Evolutionary conservation across 2,329 filamentous ascomycete genomes (phyloP).

Genomic region (Talaromyces rugulosus): DNA sequence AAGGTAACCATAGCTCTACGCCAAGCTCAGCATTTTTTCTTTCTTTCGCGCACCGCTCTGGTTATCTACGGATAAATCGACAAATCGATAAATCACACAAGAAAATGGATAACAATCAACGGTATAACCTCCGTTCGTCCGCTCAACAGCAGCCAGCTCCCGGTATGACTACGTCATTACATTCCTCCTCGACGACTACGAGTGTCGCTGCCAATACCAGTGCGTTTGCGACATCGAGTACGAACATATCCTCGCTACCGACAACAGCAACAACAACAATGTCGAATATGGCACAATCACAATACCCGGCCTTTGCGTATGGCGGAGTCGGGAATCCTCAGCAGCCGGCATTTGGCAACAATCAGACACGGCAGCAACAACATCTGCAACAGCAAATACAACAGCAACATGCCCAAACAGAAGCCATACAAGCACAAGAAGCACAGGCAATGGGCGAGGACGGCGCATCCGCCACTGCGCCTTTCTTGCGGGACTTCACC

Average conservation of each 20-base stretch:
- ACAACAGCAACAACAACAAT: neutral
- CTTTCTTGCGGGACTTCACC: constrained; percentile 75
- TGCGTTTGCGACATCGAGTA: neutral
- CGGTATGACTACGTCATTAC: neutral
- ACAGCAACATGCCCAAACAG: neutral
- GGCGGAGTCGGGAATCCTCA: neutral
- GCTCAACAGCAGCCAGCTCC: constrained; percentile 5
- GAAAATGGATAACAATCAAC: constrained; percentile 5
- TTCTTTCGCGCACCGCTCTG: neutral
- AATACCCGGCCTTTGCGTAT: neutral
- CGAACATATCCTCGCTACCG: neutral
- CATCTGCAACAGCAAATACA: neutral
- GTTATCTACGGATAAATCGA: neutral
- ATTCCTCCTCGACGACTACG: constrained; percentile 2
- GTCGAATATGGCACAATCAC: neutral
- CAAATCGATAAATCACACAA: neutral
- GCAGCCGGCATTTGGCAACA: neutral
- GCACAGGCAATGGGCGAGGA: constrained; percentile 18
- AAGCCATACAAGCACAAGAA: neutral
- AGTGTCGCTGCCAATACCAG: neutral
- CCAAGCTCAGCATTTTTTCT: neutral
- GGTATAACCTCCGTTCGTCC: constrained; percentile 12
- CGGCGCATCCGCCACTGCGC: constrained; percentile 44
- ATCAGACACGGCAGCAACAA: neutral
- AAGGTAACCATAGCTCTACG: neutral